Evolutionary conservation across 495 filamentous ascomycete genomes (phyloP).

Genomic region (Bathelium albidoporum): DNA sequence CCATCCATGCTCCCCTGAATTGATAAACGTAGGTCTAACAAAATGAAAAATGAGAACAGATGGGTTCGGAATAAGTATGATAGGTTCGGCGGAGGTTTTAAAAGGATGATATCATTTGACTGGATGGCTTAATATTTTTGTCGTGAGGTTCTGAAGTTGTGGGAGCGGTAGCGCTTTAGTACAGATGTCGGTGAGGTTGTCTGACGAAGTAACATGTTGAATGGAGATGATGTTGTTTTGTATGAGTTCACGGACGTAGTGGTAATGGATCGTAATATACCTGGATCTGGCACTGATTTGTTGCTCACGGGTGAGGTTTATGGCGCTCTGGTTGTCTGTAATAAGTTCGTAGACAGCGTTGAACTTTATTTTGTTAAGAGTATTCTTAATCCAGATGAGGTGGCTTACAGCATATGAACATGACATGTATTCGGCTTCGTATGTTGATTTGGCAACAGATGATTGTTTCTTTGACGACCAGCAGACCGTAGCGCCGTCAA

Average conservation of each 20-base stretch:
- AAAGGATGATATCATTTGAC: too few relatives aligned
- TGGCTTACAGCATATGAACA: slow-evolving; percentile 5
- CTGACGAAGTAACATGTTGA: neutral
- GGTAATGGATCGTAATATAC: neutral
- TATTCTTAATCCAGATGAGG: slow-evolving; percentile 1
- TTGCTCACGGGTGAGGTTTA: neutral
- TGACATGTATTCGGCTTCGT: slow-evolving; percentile 10
- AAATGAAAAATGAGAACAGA: too few relatives aligned
- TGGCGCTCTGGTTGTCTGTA: neutral
- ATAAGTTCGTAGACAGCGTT: neutral
- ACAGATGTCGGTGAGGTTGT: neutral
- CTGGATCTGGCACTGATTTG: neutral
- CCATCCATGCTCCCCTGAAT: too few relatives aligned
- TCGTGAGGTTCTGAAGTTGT: neutral
- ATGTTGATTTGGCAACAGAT: slow-evolving; percentile 2
- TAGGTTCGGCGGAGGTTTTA: too few relatives aligned
- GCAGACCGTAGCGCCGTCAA: neutral
- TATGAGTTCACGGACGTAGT: neutral
- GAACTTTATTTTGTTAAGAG: neutral
- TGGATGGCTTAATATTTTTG: too few relatives aligned
- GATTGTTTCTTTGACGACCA: slow-evolving; percentile 8
- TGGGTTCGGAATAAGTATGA: too few relatives aligned
- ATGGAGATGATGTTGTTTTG: neutral
- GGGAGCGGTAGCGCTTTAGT: neutral
- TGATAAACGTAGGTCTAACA: too few relatives aligned